Evolutionary conservation across 2,329 filamentous ascomycete genomes (phyloP).

Genomic region (Ascochyta viciae-villosae): DNA sequence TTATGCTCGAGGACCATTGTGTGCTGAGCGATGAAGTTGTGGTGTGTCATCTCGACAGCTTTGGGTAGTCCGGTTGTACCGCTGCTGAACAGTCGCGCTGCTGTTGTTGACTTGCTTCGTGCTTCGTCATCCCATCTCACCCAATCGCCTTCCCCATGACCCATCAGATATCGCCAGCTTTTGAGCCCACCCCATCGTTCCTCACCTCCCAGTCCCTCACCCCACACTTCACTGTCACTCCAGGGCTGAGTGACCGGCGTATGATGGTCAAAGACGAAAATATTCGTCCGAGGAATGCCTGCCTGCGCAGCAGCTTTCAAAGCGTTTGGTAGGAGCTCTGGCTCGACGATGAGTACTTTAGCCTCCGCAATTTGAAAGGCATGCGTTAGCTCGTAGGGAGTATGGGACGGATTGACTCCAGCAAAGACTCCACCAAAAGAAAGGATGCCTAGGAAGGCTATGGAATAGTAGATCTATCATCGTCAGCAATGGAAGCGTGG

Average conservation of each 20-base stretch:
- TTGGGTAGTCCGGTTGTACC: conserved; percentile 51
- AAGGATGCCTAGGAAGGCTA: conserved; percentile 39
- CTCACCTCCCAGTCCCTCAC: conserved; percentile 19
- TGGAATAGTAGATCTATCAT: conserved; percentile 33
- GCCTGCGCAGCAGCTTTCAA: conserved; percentile 32
- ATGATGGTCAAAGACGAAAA: conserved; percentile 42
- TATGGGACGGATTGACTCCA: conserved; percentile 43
- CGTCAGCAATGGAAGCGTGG: neutral
- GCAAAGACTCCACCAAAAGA: conserved; percentile 42
- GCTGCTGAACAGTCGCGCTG: conserved; percentile 41
- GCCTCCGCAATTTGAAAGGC: conserved; percentile 35
- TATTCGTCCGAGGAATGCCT: conserved; percentile 27
- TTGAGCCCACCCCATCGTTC: conserved; percentile 20
- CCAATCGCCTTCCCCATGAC: conserved; percentile 38
- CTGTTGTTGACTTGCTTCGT: conserved; percentile 52
- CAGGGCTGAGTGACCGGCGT: conserved; percentile 17
- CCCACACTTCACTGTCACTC: conserved; percentile 14
- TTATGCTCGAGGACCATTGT: conserved; percentile 53
- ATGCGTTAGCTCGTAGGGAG: conserved; percentile 38
- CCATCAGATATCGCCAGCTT: conserved; percentile 37
- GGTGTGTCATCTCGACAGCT: conserved; percentile 58
- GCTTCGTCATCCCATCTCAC: conserved; percentile 33
- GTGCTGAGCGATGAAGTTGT: conserved; percentile 62
- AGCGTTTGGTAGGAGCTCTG: conserved; percentile 36
- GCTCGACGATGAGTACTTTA: conserved; percentile 38